A percentile compares a stretch with the other conserved stretches of the same genome.
These are phyloP conservation scores for Amesomyces nigricolor DNA, from an alignment of 2,329 filamentous ascomycete species.

Conservation along the genomic window DNA sequence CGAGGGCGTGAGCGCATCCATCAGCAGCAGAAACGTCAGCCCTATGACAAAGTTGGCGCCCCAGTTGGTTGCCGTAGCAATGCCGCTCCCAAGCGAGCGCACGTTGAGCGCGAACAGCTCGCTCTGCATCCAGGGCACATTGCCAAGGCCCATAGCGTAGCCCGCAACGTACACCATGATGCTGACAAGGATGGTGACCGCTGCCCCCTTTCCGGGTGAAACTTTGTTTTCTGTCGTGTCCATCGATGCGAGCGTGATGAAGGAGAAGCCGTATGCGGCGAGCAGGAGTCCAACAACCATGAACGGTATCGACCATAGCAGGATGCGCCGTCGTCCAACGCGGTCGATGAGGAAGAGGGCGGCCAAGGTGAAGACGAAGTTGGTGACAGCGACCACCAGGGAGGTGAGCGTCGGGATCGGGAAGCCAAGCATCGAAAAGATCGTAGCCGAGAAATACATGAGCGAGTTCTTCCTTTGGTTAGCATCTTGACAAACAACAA, in stretches of 20 bases:
- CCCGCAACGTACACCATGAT: constrained; percentile 79
- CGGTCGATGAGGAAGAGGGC: constrained; percentile 73
- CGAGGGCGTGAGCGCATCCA: constrained; percentile 66
- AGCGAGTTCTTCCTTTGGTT: constrained; percentile 62
- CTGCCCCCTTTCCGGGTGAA: constrained; percentile 32
- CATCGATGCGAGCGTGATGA: constrained; percentile 44
- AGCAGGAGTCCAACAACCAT: constrained; percentile 71
- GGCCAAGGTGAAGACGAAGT: constrained; percentile 71
- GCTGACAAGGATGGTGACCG: constrained; percentile 60
- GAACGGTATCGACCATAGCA: constrained; percentile 76
- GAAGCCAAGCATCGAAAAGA: constrained; percentile 74
- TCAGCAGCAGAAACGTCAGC: constrained; percentile 80
- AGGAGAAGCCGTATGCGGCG: constrained; percentile 67
- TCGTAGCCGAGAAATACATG: constrained; percentile 87
- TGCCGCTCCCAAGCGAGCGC: constrained; percentile 63
- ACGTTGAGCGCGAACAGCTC: constrained; percentile 80
- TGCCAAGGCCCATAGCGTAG: constrained; percentile 83
- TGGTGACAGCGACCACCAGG: constrained; percentile 71
- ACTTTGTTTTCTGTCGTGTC: constrained; percentile 17
- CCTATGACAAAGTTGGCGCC: constrained; percentile 79
- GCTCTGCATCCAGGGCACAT: constrained; percentile 93
- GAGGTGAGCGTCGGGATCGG: constrained; percentile 72
- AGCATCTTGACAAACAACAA: constrained; percentile 1
- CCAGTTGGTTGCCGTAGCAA: constrained; percentile 82
- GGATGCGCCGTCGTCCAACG: constrained; percentile 70